phyloP scores from a whole-genome alignment of 345 rosid species.

The Melaleuca quinquenervia region DNA sequence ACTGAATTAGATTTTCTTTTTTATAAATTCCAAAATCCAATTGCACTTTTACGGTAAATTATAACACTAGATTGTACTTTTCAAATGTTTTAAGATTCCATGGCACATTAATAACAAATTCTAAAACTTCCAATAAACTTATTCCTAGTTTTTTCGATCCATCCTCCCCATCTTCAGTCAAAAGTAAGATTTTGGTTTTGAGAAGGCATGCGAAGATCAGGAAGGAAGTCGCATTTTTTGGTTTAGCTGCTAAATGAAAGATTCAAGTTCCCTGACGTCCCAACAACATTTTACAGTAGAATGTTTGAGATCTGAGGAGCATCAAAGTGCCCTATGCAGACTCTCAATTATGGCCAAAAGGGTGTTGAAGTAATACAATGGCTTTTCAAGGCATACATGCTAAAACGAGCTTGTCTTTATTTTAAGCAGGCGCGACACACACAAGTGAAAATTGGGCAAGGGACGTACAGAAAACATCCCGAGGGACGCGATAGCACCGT shows the following conservation, averaged over 20 bases:
- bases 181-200: neutral
- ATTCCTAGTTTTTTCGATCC: neutral
- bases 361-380: neutral
- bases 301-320: neutral
- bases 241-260: neutral
- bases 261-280: neutral
- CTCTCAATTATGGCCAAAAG: neutral
- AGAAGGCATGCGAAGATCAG: neutral
- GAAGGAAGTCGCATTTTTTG: neutral
- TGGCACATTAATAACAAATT: no score
- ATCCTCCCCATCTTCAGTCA: neutral
- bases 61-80: no score
- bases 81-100: no score
- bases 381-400: neutral
- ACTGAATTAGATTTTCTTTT: no score
- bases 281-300: neutral
- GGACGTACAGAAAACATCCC: neutral
- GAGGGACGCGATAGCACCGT: neutral
- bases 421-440: neutral
- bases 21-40: no score
- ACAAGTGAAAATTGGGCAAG: neutral
- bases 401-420: neutral
- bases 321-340: neutral
- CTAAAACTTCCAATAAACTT: no score
- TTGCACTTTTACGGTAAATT: no score